These are phyloP conservation scores for Candida sphagnicola DNA, from an alignment of 805 yeast genomes.

Conservation along the genomic window DNA sequence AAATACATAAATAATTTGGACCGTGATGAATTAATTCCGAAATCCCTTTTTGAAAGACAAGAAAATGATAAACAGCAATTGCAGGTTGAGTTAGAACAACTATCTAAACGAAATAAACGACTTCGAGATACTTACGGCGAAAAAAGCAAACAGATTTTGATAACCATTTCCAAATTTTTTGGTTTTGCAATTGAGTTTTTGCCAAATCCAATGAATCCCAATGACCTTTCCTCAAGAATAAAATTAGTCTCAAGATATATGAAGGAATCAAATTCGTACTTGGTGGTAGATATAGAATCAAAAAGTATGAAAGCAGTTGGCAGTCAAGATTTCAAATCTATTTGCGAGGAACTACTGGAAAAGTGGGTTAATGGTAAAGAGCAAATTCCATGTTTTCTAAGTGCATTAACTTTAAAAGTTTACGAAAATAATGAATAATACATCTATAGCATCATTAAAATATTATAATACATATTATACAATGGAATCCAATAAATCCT, in stretches of 20 bases:
- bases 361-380: constrained; percentile 67
- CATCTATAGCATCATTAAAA: constrained; percentile 3
- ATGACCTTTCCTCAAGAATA: constrained; percentile 49
- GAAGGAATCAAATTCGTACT: constrained; percentile 31
- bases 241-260: constrained; percentile 47
- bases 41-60: constrained; percentile 58
- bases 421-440: constrained; percentile 39
- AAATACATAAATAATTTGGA: constrained; percentile 14
- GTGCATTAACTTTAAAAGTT: constrained; percentile 67
- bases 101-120: constrained; percentile 50
- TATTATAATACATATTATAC: constrained; percentile 1
- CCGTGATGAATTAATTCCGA: constrained; percentile 45
- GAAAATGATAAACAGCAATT: constrained; percentile 48
- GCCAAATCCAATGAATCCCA: constrained; percentile 38
- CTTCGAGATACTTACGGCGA: constrained; percentile 55
- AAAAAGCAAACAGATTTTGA: constrained; percentile 69
- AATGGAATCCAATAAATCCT: constrained; percentile 10
- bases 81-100: constrained; percentile 44
- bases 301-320: constrained; percentile 54
- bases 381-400: constrained; percentile 73
- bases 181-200: constrained; percentile 74
- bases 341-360: constrained; percentile 49
- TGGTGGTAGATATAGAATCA: constrained; percentile 54
- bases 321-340: constrained; percentile 30
- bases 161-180: constrained; percentile 60